Evolutionary conservation across 495 filamentous ascomycete species (phyloP).

Genomic region (Tuber umbilicatum): DNA sequence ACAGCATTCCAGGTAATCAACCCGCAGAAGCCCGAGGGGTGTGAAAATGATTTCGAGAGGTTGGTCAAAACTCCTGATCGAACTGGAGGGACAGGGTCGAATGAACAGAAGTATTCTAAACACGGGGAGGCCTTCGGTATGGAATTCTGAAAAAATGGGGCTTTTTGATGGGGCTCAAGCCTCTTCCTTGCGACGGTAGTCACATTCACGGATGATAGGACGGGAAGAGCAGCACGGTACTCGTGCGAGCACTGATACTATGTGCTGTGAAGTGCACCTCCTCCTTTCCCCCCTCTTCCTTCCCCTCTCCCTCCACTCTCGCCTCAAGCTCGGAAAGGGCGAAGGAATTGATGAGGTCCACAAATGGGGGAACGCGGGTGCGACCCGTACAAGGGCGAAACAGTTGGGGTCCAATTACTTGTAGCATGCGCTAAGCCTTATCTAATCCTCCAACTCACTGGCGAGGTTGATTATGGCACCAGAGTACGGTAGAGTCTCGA

Average conservation of each 20-base stretch:
- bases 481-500: not conserved
- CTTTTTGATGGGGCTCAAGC: not conserved
- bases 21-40: not conserved
- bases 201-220: not conserved
- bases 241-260: not conserved
- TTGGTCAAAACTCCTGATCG: not conserved
- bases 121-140: not conserved
- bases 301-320: not conserved
- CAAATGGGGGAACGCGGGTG: not conserved
- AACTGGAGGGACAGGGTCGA: not conserved
- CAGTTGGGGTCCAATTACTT: not conserved
- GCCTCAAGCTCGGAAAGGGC: not conserved
- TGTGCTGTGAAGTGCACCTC: not conserved
- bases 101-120: not conserved
- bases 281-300: not conserved
- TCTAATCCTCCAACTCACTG: not conserved
- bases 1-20: not conserved
- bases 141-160: not conserved
- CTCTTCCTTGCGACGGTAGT: not conserved
- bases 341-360: not conserved
- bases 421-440: not conserved
- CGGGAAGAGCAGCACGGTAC: not conserved
- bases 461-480: not conserved
- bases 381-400: not conserved
- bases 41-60: not conserved